These are phyloP conservation scores for Xylariaceae sp. DNA, from an alignment of 2,329 filamentous ascomycete genomes.

Conservation along the genomic window DNA sequence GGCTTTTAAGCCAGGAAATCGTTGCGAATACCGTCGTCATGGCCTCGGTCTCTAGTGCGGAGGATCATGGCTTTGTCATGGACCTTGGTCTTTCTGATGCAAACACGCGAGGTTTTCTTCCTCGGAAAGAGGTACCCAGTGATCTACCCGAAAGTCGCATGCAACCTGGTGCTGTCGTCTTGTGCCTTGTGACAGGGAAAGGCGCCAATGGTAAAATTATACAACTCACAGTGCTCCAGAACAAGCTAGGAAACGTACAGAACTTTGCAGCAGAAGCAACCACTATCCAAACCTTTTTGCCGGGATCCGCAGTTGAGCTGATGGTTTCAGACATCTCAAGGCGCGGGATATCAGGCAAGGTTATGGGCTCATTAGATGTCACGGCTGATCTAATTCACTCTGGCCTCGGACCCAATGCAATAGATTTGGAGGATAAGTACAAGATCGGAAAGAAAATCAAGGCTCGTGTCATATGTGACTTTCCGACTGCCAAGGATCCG, in stretches of 20 bases:
- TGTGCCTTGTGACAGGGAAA: conserved; percentile 81
- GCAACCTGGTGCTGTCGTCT: conserved; percentile 81
- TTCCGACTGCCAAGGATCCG: conserved; percentile 77
- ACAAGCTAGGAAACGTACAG: conserved; percentile 71
- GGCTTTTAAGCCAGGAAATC: conserved; percentile 74
- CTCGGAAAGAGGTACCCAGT: conserved; percentile 79
- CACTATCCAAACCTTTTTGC: conserved; percentile 87
- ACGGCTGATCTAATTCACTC: conserved; percentile 93
- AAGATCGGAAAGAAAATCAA: conserved; percentile 85
- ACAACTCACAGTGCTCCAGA: conserved; percentile 79
- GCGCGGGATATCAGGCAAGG: conserved; percentile 83
- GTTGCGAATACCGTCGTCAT: conserved; percentile 81
- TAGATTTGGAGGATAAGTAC: conserved; percentile 77
- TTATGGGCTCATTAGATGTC: conserved; percentile 89
- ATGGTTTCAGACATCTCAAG: conserved; percentile 77
- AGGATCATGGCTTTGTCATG: conserved; percentile 95
- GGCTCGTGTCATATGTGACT: conserved; percentile 86
- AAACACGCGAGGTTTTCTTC: conserved; percentile 80
- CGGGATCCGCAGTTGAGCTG: conserved; percentile 88
- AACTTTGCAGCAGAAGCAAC: conserved; percentile 77
- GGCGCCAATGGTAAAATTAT: conserved; percentile 81
- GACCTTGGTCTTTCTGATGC: conserved; percentile 78
- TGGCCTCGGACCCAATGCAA: conserved; percentile 71
- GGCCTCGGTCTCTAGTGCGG: conserved; percentile 87
- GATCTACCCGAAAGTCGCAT: conserved; percentile 70